phyloP scores from a whole-genome alignment of 306 rosid genomes.

The Casuarina cunninghamiana region DNA sequence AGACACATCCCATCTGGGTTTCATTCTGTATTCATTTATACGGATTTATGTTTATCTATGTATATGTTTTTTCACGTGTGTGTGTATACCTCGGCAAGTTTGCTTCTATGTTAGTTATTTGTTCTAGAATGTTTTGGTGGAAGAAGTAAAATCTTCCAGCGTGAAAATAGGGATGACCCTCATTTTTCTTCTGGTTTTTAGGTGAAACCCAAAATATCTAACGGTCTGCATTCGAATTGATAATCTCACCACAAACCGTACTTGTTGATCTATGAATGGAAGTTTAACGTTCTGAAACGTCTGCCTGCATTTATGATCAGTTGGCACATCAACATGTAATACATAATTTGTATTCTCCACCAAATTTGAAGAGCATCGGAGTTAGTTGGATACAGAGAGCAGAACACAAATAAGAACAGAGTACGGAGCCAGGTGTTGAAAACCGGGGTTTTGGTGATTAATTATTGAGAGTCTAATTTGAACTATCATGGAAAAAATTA shows the following conservation, averaged over 20 bases:
- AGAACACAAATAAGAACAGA: not conserved
- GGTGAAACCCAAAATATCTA: not conserved
- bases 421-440: not conserved
- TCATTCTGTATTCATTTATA: not conserved
- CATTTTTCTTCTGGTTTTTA: not conserved
- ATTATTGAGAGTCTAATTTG: not conserved
- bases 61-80: too few relatives aligned
- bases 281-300: conserved; percentile 7
- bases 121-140: not conserved
- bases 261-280: not conserved
- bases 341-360: not conserved
- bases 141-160: not conserved
- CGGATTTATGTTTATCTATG: too few relatives aligned
- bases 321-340: not conserved
- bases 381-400: not conserved
- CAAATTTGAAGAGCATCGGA: not conserved
- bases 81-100: not conserved
- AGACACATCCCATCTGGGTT: conserved; percentile 14
- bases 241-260: not conserved
- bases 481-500: not conserved
- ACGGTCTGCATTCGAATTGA: not conserved
- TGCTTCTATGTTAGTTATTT: not conserved
- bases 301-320: not conserved
- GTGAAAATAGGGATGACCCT: conserved; percentile 5
- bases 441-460: not conserved